Evolutionary conservation across 2,329 filamentous ascomycete species (phyloP).

Genomic region (Pseudocercospora fijiensis): DNA sequence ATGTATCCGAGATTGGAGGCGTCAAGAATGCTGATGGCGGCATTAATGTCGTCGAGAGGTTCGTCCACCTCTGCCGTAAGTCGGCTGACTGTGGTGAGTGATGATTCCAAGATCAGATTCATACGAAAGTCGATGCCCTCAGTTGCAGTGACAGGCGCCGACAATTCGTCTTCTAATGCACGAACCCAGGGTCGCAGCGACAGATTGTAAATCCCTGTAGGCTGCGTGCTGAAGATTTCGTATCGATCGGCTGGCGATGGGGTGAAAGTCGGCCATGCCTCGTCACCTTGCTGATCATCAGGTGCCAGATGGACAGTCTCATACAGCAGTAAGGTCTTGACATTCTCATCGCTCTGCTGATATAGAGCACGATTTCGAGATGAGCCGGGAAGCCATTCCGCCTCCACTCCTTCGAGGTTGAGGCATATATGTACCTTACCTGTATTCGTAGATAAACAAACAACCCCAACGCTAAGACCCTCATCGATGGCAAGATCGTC

Average conservation of each 20-base stretch:
- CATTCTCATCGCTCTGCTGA: slow-evolving; percentile 30
- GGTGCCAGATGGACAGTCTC: slow-evolving; percentile 42
- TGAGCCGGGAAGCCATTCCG: slow-evolving; percentile 58
- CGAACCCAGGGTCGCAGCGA: slow-evolving; percentile 58
- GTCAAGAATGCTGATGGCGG: slow-evolving; percentile 56
- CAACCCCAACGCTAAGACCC: slow-evolving; percentile 56
- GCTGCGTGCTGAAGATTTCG: slow-evolving; percentile 58
- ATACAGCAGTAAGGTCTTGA: slow-evolving; percentile 39
- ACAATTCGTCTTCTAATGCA: slow-evolving; percentile 57
- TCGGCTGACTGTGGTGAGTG: slow-evolving; percentile 50
- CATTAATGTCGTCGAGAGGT: slow-evolving; percentile 35
- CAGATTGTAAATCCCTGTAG: slow-evolving; percentile 54
- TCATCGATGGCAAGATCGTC: slow-evolving; percentile 38
- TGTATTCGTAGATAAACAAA: slow-evolving; percentile 58
- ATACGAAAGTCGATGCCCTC: slow-evolving; percentile 58
- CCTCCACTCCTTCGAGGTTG: slow-evolving; percentile 61
- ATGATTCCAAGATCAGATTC: slow-evolving; percentile 54
- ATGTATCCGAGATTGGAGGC: slow-evolving; percentile 57
- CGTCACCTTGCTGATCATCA: slow-evolving; percentile 23
- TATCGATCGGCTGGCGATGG: slow-evolving; percentile 57
- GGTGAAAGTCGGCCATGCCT: slow-evolving; percentile 56
- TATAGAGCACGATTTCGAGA: slow-evolving; percentile 33
- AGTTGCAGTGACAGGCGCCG: slow-evolving; percentile 39
- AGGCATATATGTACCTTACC: slow-evolving; percentile 60
- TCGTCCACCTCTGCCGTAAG: slow-evolving; percentile 37